Evolutionary conservation across 352 stramenopile genomes (phyloP), one percentile per base, ranked within the genome.

Genomic region (Lagenidium giganteum): DNA sequence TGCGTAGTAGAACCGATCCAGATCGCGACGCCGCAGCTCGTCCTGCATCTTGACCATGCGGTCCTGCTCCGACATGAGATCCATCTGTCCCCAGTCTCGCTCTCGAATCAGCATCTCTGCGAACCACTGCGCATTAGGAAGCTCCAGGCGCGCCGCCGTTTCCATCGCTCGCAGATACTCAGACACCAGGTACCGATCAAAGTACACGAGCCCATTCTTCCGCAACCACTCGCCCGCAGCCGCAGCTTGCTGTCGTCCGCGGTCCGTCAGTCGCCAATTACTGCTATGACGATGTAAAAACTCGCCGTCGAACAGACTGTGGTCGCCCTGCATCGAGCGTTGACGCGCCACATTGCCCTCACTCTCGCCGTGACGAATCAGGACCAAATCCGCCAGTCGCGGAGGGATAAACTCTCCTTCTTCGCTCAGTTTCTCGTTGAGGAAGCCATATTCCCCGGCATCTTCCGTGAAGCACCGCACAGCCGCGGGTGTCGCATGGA

Each of bases 281-380:
- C 65, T 88, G 60, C 77, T 92, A 44, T 95, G 84, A n/a, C 82
- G 84, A 54, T 94, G 64, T 47, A 92, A 73, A 54, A 95, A 95
- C 61, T 93, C 80, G 54, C 83, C 83, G 26, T 75, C 64, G 49
- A 92, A 95, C 24, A 95, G 64, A 25, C 74, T 90, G 62, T 93
- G 67, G 52, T 95, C 83, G 33, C 83, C 83, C 25, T 77, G 63
- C 23, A 92, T 56, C n/a, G 82, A 93, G 8, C 78, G 66, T 45
- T 92, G 77, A 32, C 82, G 75, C 36, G 83, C 83, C 40, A 95
- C 71, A 47, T 95, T 95, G 33, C 84, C 84, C 55, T 95, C 84
- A 53, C 79, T 93, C 64, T 95, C 81, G 41, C 84, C 84, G 47
- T 95, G 84, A 27, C 84, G 82, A 35, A 94, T 89, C n/a, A 94